Evolutionary conservation across 2,329 filamentous ascomycete species (phyloP).

Genomic region (Pseudogymnoascus sp.): DNA sequence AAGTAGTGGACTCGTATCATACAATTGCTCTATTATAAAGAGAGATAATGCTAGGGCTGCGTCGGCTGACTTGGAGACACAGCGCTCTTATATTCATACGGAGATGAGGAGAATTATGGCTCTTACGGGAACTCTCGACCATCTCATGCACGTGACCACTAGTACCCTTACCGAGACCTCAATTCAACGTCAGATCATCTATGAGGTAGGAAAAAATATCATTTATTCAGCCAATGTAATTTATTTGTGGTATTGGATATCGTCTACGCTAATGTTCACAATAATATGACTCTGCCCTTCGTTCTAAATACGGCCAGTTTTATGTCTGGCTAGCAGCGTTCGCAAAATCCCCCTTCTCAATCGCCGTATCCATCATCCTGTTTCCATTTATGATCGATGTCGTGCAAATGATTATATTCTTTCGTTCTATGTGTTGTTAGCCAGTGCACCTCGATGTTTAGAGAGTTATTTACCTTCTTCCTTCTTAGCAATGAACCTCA

Average conservation of each 20-base stretch:
- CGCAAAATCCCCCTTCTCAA: constrained; percentile 61
- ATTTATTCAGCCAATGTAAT: neutral
- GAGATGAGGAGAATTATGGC: constrained; percentile 9
- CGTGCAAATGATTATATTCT: constrained; percentile 84
- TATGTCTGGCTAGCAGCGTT: constrained; percentile 16
- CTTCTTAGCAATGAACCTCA: constrained; percentile 81
- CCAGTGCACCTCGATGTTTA: neutral
- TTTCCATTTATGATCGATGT: constrained; percentile 88
- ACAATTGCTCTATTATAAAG: constrained; percentile 7
- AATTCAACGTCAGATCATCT: constrained; percentile 3
- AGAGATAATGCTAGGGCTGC: constrained; percentile 6
- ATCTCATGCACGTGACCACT: constrained; percentile 2
- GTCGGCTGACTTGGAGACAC: constrained; percentile 4
- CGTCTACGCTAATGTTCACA: constrained; percentile 9
- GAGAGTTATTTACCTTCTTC: constrained; percentile 51
- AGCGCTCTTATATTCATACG: constrained; percentile 4
- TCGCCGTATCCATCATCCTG: constrained; percentile 76
- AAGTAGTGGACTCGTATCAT: neutral
- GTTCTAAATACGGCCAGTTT: neutral
- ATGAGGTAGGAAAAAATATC: neutral
- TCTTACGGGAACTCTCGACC: neutral
- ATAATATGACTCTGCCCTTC: neutral
- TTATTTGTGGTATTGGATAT: constrained; percentile 9
- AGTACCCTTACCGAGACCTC: constrained; percentile 2
- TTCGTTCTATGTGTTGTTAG: constrained; percentile 43